phyloP scores from a whole-genome alignment of 352 stramenopile genomes.

The Phytopythium kandeliae region DNA sequence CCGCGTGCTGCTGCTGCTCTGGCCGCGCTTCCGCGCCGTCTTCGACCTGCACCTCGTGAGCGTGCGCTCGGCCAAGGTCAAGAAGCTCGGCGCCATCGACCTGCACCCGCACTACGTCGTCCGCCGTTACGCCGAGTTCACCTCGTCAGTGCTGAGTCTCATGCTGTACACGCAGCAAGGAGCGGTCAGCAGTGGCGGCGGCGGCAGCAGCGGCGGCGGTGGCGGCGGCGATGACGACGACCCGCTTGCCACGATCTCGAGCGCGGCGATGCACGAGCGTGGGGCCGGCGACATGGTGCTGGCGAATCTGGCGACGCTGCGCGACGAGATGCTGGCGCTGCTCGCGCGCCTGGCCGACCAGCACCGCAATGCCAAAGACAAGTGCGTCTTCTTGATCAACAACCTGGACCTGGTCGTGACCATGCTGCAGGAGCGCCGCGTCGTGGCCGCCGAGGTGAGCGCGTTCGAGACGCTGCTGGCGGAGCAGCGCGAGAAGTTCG shows the following conservation, averaged over 20 bases:
- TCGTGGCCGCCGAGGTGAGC: conserved; percentile 92
- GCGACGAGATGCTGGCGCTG: conserved; percentile 75
- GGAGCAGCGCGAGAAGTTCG: conserved; percentile 94
- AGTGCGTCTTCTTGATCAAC: conserved; percentile 97
- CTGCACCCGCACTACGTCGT: conserved; percentile 97
- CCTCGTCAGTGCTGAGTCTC: conserved; percentile 93
- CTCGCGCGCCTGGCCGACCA: conserved; percentile 87
- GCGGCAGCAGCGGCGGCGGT: conserved; percentile 2
- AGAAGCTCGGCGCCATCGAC: conserved; percentile 91
- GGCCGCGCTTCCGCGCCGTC: conserved; percentile 96
- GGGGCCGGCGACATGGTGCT: conserved; percentile 92
- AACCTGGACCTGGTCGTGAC: conserved; percentile 96
- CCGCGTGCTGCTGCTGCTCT: conserved; percentile 92
- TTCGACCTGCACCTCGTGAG: conserved; percentile 96
- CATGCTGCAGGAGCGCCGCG: conserved; percentile 93
- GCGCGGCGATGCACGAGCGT: conserved; percentile 76
- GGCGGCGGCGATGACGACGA: conserved; percentile 9
- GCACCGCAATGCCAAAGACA: conserved; percentile 91
- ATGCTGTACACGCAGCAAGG: conserved; percentile 59
- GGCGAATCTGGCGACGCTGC: conserved; percentile 84
- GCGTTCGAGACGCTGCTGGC: conserved; percentile 93
- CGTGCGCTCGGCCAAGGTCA: conserved; percentile 81
- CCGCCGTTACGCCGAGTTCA: conserved; percentile 96
- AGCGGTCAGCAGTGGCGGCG: conserved; percentile 2
- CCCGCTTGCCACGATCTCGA: conserved; percentile 36